phyloP scores from a whole-genome alignment of 2,329 filamentous ascomycete genomes.

The Ascochyta clinopodiicola region DNA sequence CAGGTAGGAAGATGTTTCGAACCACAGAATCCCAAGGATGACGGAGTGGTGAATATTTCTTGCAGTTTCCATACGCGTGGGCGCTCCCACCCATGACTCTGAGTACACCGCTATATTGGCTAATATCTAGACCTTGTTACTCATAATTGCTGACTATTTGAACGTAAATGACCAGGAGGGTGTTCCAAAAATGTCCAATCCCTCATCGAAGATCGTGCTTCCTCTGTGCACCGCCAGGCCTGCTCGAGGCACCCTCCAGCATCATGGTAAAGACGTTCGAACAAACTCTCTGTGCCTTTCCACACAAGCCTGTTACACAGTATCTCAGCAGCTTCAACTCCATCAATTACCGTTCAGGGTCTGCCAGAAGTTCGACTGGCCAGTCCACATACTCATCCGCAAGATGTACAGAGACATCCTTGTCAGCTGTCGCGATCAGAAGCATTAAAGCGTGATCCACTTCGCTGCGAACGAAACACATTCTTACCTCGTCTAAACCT shows the following conservation, averaged over 20 bases:
- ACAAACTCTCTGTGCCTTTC: not conserved
- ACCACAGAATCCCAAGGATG: slow-evolving; percentile 39
- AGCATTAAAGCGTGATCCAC: not conserved
- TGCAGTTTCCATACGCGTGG: slow-evolving; percentile 50
- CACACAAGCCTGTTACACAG: not conserved
- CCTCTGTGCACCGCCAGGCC: not conserved
- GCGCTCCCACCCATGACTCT: slow-evolving; percentile 44
- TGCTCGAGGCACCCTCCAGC: not conserved
- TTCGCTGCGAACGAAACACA: not conserved
- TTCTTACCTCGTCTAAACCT: not conserved
- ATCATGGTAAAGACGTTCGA: not conserved
- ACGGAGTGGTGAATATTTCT: slow-evolving; percentile 52
- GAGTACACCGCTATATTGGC: slow-evolving; percentile 50
- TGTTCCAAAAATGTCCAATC: not conserved
- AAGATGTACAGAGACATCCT: not conserved
- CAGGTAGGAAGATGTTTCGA: slow-evolving; percentile 43
- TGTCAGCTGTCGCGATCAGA: not conserved
- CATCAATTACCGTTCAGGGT: not conserved
- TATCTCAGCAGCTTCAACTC: not conserved
- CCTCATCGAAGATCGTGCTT: not conserved
- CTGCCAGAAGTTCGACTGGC: not conserved
- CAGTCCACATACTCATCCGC: not conserved
- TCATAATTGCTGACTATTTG: slow-evolving; percentile 35
- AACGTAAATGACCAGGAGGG: not conserved
- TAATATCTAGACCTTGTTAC: slow-evolving; percentile 54